Base-by-base conservation (phyloP, 179 eudicot species). In the Drosera spatulata region DNA sequence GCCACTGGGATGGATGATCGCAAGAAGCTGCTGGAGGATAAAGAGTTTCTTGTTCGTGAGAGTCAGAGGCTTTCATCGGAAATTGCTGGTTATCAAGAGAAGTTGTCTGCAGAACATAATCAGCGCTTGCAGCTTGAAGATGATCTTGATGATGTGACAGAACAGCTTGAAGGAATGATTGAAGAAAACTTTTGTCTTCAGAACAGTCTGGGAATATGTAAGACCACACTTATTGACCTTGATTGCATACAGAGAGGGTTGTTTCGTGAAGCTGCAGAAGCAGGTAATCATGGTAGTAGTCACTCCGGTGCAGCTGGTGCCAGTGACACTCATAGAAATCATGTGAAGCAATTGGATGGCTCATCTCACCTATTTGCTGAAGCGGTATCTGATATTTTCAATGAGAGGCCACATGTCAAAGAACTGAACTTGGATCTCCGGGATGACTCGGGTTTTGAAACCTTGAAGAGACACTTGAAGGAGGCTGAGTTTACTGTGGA, bases 101-200 rank as follows among this genome's bases (percentile, higher is more conserved):
- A 62, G 58, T 41, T 68, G 57, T 66, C 63, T 10, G 63, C 60
- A 37, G 65, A 76, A 53, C 66, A 71, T 61, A 52, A 49, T 52
- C 67, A 48, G 50, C 38, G 52, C 22, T 4, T 60, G 63, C 71
- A 80, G 74, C 80, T 75, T 53, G 74, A 72, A 73, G 69, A 74
- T 75, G 80, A 77, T 61, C 71, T 88, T 37, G 77, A 71, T 71
- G 84, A 80, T 62, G 85, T 80, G 63, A 69, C 63, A 62, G 63
- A 71, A 65, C 80, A 44, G 14, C 72, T 82, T 73, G 82, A 81
- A 59, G 79, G 75, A 67, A 69, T 80, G 22, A 72, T 76, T 14
- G 76, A 77, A 67, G 93, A 86, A 67, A 85, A 88, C 62, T 70
- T 69, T 40, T 22, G 53, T 61, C 80, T 79, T 12, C 75, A 53